Base-by-base conservation (phyloP, 1,284 basidiomycete genomes). In the Boletellus dicymbophilus region DNA sequence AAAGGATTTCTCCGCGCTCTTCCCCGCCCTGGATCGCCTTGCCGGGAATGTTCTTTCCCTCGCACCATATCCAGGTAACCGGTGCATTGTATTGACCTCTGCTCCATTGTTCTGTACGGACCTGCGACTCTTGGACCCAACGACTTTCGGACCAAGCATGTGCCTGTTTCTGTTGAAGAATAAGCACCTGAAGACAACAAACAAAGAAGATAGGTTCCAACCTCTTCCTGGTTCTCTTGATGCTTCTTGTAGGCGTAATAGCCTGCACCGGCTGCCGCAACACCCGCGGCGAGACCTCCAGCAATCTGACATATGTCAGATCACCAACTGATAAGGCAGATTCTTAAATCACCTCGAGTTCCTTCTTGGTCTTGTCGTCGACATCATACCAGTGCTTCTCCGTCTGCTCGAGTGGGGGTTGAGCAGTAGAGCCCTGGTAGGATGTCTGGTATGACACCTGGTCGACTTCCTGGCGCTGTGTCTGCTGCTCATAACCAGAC, bases 101-200 rank as follows among this genome's bases (percentile, higher is more conserved):
- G 23, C 74, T 63, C 71, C 74, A 86, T 12, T 72, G 67, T 5
- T 72, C 66, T 12, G 81, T 80, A 55, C 82, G 82, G 20, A 43
- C 50, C 55, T 78, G 72, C 6, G 85, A 82, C 0, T 83, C 83
- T 12, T 69, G 57, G n/a, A 81, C 46, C 87, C 87, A 90, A 40
- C 72, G 74, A 52, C 72, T 68, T 9, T 72, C 57, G 37, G 72
- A 75, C 82, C 81, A 86, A 13, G 66, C 63, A 5, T 74, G 69
- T 2, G 76, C 75, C 48, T 78, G 75, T 72, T 78, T 71, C 80
- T 84, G 57, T 34, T n/a, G 22, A 34, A 48, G 10, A n/a, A 20
- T 44, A 23, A 42, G 38, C 28, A 23, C 41, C 37, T 37, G 18
- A 44, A 25, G 30, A 26, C 18, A 34, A 38, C 28, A 31, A 49